Base-by-base conservation (phyloP, 2,329 filamentous ascomycete genomes). In the Aurifilum marmelostoma region DNA sequence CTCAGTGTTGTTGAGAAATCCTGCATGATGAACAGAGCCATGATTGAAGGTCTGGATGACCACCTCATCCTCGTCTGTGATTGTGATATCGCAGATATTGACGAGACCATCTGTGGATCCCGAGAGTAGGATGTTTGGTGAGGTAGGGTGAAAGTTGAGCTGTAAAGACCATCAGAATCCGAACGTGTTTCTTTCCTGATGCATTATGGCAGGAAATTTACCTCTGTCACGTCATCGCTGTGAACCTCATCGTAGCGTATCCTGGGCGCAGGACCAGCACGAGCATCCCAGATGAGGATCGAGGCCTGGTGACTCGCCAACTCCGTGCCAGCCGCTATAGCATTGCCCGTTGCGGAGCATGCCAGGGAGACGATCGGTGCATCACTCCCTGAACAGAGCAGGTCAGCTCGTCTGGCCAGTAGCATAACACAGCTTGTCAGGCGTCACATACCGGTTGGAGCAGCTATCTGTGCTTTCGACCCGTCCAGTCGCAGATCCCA, bases 61-160 rank as follows among this genome's bases (percentile, higher is more conserved):
- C 0, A 92, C 89, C 61, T 95, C 92, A 75, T 95, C 92, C 79
- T 95, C 92, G 73, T 92, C 90, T 24, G 83, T 79, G 69, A 92
- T 85, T 62, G 85, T 84, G 24, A 88, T 91, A 80, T 96, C 90
- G 79, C 91, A 92, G 60, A 95, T 82, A 75, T 92, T 94, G 74
- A 95, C 85, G 1, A 95, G 85, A 8, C 92, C 92, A 78, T 96
- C 92, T 18, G 92, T 95, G 50, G 91, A 93, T 58, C 91, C 91
- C 1, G 91, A 93, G 14, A 95, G 83, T 7, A 95, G 85, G 21
- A 92, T 81, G 59, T 86, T 83, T 0, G 87, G 83, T 63, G 86
- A 81, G 2, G 79, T 81, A 0, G 89, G 89, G 77, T 92, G 89
- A 74, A 89, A 89, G 75, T 84, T 82, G 1, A 90, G 79, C 83